Percentiles rank a stretch among this genome's conserved stretches.
Evolutionary conservation across 345 rosid species (phyloP).

Genomic region (Corchorus capsularis): DNA sequence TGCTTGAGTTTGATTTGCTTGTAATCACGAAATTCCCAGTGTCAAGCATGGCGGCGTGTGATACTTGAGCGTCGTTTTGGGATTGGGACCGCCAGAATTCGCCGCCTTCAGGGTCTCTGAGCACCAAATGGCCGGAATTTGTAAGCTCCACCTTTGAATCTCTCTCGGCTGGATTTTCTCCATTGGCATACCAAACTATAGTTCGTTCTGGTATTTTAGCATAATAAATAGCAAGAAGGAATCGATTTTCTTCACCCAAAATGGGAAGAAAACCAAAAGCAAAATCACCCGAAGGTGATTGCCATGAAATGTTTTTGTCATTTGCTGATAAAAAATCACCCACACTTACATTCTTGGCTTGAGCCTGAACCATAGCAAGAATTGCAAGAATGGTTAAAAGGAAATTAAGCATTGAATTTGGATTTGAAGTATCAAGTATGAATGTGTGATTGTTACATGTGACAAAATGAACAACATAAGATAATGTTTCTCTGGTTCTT

Average conservation of each 20-base stretch:
- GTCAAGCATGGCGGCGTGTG: conserved; percentile 24
- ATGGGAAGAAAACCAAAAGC: conserved; percentile 17
- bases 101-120: background rate
- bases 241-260: background rate
- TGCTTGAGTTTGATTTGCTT: conserved; percentile 1
- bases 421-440: background rate
- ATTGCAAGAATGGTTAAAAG: background rate
- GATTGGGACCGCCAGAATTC: conserved; percentile 9
- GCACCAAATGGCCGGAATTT: background rate
- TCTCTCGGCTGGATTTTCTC: background rate
- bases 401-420: background rate
- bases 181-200: conserved; percentile 20
- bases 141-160: conserved; percentile 12
- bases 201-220: conserved; percentile 1
- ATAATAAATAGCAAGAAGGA: conserved; percentile 20
- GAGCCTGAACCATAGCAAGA: background rate
- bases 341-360: conserved; percentile 3
- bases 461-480: background rate
- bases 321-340: conserved; percentile 1
- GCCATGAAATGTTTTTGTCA: conserved; percentile 1
- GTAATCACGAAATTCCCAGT: conserved; percentile 43
- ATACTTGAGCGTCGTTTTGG: background rate
- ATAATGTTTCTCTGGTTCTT: background rate
- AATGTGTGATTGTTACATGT: background rate
- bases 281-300: conserved; percentile 4